These are phyloP conservation scores for Ophiostoma quercus DNA, from an alignment of 2,329 filamentous ascomycete species.

Conservation along the genomic window DNA sequence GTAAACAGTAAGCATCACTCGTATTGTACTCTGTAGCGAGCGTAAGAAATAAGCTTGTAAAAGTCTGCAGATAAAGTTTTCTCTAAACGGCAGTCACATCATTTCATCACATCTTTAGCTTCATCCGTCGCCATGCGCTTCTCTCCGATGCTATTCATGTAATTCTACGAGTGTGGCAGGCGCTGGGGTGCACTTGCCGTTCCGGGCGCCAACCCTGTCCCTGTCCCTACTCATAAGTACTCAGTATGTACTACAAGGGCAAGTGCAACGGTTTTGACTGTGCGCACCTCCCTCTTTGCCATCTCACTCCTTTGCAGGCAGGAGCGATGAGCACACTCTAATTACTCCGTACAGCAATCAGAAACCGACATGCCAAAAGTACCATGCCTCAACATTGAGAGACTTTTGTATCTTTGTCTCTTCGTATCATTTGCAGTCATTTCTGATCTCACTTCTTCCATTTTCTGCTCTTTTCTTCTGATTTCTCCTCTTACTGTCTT, in stretches of 20 bases:
- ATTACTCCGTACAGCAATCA: background rate
- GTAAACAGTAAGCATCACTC: background rate
- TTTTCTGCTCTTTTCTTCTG: background rate
- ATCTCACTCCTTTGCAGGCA: background rate
- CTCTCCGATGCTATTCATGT: background rate
- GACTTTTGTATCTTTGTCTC: background rate
- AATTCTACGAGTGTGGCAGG: background rate
- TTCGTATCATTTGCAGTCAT: slow-evolving; percentile 1
- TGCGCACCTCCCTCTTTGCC: background rate
- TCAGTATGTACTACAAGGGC: background rate
- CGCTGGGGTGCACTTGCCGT: background rate
- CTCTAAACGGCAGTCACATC: slow-evolving; percentile 1
- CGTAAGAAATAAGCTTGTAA: background rate
- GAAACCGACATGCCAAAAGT: background rate
- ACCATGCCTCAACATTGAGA: background rate
- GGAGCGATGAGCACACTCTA: background rate
- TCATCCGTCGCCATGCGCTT: slow-evolving; percentile 3
- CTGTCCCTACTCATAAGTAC: background rate
- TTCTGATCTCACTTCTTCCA: background rate
- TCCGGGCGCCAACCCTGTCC: background rate
- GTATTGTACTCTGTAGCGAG: too few species aligned
- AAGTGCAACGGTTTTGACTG: slow-evolving; percentile 7
- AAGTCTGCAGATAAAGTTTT: background rate
- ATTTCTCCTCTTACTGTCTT: background rate
- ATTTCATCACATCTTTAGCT: slow-evolving; percentile 8